phyloP scores from a whole-genome alignment of 176 grass and related monocot species.

The Bothriochloa decipiens region DNA sequence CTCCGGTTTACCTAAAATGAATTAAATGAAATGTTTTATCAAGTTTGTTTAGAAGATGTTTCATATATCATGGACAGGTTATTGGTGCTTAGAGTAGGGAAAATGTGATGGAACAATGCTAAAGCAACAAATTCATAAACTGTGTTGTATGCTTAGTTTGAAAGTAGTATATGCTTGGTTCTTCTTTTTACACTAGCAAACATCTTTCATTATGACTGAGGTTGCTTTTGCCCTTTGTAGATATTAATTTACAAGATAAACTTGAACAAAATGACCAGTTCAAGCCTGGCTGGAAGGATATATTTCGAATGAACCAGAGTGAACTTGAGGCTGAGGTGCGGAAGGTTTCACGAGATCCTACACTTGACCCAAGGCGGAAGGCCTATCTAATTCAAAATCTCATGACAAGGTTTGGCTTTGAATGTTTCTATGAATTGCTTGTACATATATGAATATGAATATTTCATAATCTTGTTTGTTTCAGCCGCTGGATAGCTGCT shows the following conservation, averaged over 20 bases:
- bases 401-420: constrained; percentile 83
- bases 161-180: not conserved
- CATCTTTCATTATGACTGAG: constrained; percentile 2
- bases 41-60: not conserved
- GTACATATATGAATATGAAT: constrained; percentile 27
- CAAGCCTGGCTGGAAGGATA: constrained; percentile 99
- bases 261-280: constrained; percentile 89
- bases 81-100: not conserved
- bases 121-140: constrained; percentile 9
- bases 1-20: not conserved
- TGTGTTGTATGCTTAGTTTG: not conserved
- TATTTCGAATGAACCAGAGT: constrained; percentile 98
- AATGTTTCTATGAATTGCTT: constrained; percentile 36
- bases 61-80: not conserved
- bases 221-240: constrained; percentile 45
- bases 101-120: not conserved
- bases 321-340: constrained; percentile 96
- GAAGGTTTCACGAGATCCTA: constrained; percentile 94
- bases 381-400: constrained; percentile 99
- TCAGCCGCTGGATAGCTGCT: constrained; percentile 98
- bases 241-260: constrained; percentile 63
- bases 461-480: constrained; percentile 38
- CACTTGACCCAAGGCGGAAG: constrained; percentile 95
- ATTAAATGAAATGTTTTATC: constrained; percentile 3
- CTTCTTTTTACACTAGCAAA: not conserved